Percentiles rank a stretch among this genome's conserved stretches.
Conservation (phyloP, 306 rosid genomes). For the cucumber (Cucumis sativus) region Cucumber_9930_V3 NC_026661.2:1070001-1070500, state of each 20-base stretch:
- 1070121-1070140: conserved; percentile 99
- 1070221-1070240: not conserved
- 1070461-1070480: conserved; percentile 99
- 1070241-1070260: conserved; percentile 98
- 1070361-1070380: conserved; percentile 7
- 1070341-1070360: not conserved
- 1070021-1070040: not conserved
- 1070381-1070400: conserved; percentile 51
- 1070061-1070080: conserved; percentile 10
- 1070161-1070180: conserved; percentile 13
- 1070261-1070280: conserved; percentile 98
- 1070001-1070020: not conserved
- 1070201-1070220: not conserved
- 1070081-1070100: conserved; percentile 20
- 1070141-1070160: conserved; percentile 98
- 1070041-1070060: conserved; percentile 4
- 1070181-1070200: conserved; percentile 5
- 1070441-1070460: conserved; percentile 99
- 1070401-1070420: conserved; percentile 99
- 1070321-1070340: not conserved
- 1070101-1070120: conserved; percentile 67
- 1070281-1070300: conserved; percentile 98
- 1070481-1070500: conserved; percentile 12
- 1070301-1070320: conserved; percentile 31
- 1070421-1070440: conserved; percentile 99